Evolutionary conservation across 2,329 filamentous ascomycete genomes (phyloP), one percentile per base, ranked within the genome.

Genomic region (Paecilomyces sp.): DNA sequence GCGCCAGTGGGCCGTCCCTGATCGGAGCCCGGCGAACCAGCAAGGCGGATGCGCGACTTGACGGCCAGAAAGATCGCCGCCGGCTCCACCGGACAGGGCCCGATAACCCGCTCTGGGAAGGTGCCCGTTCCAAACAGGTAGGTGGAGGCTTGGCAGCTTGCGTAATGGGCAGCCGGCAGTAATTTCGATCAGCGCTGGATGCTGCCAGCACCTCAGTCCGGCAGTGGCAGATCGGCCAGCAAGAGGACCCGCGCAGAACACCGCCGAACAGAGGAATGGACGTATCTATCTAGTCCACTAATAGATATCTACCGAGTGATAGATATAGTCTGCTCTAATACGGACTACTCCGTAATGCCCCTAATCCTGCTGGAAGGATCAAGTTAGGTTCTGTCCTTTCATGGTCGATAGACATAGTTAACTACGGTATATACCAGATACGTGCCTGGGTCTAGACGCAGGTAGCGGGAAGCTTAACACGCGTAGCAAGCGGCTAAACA

Each of bases 1-100:
- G 22, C 22, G 8, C 7, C 11, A 33, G 36, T 56, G 22, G 31
- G 36, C 11, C 55, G 30, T 25, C 55, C 30, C 22, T 22, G 30
- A 33, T 22, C 54, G 3, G 25, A 15, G 22, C 11, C 28, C 59
- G 64, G 63, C 63, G 61, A 63, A 64, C 56, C 60, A 60, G 54
- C 50, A 58, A 41, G 58, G 70, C 71, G 68, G 70, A 28, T 53
- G 54, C 58, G 65, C 63, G 65, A 64, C 65, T 64, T 47, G 64
- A 65, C 33, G 31, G 58, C 60, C 50, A 55, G 50, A 28, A 28
- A 64, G 71, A 74, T 74, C 71, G 71, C 66, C 70, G 68, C 68
- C 70, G 71, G 70, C 71, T 62, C 71, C 72, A 74, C 72, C 63
- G 31, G 58, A 66, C 66, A 72, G 72, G 70, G 71, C 71, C 73